Evolutionary conservation across 495 filamentous ascomycete genomes (phyloP).

Genomic region (Aspergillus heteromorphus): DNA sequence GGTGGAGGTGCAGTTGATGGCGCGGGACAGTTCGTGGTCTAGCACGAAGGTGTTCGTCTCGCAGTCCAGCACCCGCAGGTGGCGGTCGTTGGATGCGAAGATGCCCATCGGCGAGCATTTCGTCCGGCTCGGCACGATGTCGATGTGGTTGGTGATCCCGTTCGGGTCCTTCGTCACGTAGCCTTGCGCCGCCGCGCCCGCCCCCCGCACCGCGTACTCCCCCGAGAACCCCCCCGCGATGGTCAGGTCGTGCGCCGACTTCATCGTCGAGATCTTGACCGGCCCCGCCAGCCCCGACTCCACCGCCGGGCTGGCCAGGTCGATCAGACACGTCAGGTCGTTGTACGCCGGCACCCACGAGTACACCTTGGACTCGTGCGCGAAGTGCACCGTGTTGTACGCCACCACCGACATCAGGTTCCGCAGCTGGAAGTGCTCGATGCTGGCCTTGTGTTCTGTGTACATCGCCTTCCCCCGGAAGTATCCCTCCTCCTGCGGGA

Average conservation of each 20-base stretch:
- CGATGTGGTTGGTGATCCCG: conserved; percentile 84
- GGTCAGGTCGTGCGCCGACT: conserved; percentile 59
- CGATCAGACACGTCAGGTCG: conserved; percentile 51
- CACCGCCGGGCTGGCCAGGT: conserved; percentile 47
- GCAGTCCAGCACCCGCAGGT: conserved; percentile 71
- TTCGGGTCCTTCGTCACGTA: conserved; percentile 61
- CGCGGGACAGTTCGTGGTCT: conserved; percentile 54
- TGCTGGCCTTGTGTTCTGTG: conserved; percentile 53
- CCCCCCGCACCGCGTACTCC: conserved; percentile 66
- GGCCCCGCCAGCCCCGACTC: conserved; percentile 34
- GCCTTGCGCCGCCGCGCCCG: conserved; percentile 50
- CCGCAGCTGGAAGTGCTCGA: conserved; percentile 86
- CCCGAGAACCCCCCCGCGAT: conserved; percentile 78
- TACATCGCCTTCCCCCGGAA: conserved; percentile 71
- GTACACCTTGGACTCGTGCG: conserved; percentile 52
- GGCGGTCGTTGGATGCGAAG: conserved; percentile 79
- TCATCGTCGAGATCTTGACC: conserved; percentile 65
- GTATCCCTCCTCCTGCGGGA: conserved; percentile 37
- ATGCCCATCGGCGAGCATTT: conserved; percentile 60
- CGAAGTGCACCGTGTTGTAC: conserved; percentile 73
- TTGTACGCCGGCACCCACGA: conserved; percentile 38
- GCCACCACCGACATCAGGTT: conserved; percentile 72
- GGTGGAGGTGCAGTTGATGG: conserved; percentile 80
- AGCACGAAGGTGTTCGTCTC: conserved; percentile 60
- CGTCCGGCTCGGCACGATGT: conserved; percentile 58